Base-by-base conservation (phyloP, 768 basidiomycete species). In the Gelatoporia subvermispora region DNA sequence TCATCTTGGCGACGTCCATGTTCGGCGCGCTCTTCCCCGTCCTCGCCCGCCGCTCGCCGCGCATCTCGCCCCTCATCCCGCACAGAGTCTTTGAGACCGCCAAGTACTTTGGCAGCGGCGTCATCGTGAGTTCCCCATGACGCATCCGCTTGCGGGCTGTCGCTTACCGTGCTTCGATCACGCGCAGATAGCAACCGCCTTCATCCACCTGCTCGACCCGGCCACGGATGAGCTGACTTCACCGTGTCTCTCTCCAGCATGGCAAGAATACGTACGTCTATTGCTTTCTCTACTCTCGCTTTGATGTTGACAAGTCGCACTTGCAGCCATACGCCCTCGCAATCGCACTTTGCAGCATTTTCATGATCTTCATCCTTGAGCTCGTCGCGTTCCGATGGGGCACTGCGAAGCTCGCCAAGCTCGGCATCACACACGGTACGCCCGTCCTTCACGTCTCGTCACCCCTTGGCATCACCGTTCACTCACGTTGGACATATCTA, bases 101-200 rank as follows among this genome's bases (percentile, higher is more conserved):
- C 25, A 93, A 91, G 66, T 92, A 85, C 65, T 93, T 94, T 66
- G 92, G 92, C 22, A 91, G 88, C 13, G 92, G 92, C 21, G 87
- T 91, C 42, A 90, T 91, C 57, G 87, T 88, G 49, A 57, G 84
- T 70, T 15, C 15, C 21, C 10, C 16, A 15, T 23, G n/a, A 23
- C 23, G 18, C 17, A 17, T 11, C 15, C 16, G 16, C 23, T 20
- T 31, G 24, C 17, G 22, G 23, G 13, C 25, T 42, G 8, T 35
- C 43, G 23, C 22, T 21, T 35, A n/a, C 28, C 15, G 35, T 45
- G 7, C 7, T 7, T 31, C 28, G n/a, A 31, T 31, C 13, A 31
- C 28, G 28, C 41, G 22, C 54, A 90, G 88, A 85, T 96, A 49
- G 91, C 91, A 1, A 95, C 93, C 9, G 85, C 88, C 3, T 95